Base-by-base conservation (phyloP, 306 rosid species). In the Clitoria ternatea region DNA sequence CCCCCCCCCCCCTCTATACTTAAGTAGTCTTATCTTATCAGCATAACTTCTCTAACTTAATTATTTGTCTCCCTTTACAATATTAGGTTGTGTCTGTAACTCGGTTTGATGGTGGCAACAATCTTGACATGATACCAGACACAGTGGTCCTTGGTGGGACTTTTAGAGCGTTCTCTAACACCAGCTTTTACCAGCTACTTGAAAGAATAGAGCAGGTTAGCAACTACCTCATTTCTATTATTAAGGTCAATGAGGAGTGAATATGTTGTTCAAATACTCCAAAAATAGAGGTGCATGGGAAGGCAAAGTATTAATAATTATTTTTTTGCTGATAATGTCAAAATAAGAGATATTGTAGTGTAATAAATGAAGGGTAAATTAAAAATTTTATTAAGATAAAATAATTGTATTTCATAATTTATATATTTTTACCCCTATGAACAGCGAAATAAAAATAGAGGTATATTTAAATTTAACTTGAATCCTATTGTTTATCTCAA, bases 81-180 rank as follows among this genome's bases (percentile, higher is more conserved):
- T 24, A 57, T 2, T 1, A 93, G 98, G 98, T 94, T 66, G 90
- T 94, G 29, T 88, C 98, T 1, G 97, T 94, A 6, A 81, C 98
- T 42, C 82, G 89, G 2, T 87, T 94, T 69, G 89, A 89, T 70
- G 97, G 97, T 47, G 97, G 98, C 15, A 76, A 72, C 73, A 75
- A 75, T 61, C 94, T 87, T 22, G 98, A 89, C 80, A 74, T 56
- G 85, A 87, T 83, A 70, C 86, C 97, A 1, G 87, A 88, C 26
- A 42, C 54, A 3, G 98, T 90, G 40, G 92, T 84, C 24, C 75
- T 94, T 1, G 94, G 98, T 3, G 98, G 98, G 27, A 94, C 98
- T 9, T 85, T 94, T 75, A 87, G 98, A 65, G 97, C 97, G 5
- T 94, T 87, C 91, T 94, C 98, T 60, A 94, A 94, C 75, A 50